Percentiles rank a stretch among this genome's conserved stretches.
Conservation (phyloP, 257 asterid genomes). For the Eucommia ulmoides region DNA sequence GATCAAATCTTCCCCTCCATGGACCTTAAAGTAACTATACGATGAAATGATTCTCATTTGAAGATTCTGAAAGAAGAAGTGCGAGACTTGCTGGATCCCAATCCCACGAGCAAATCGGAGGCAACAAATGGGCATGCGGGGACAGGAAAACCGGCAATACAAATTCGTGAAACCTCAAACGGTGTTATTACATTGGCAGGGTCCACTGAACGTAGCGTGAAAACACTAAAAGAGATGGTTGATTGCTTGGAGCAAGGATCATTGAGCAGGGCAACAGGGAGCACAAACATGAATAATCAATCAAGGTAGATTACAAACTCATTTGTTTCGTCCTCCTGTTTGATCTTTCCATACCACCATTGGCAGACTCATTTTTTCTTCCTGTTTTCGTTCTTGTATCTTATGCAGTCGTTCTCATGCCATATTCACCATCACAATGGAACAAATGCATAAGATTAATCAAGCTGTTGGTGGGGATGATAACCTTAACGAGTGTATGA, state of each 20-base stretch:
- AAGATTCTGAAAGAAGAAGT: constrained; percentile 99
- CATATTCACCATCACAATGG: constrained; percentile 96
- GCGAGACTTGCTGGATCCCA: constrained; percentile 72
- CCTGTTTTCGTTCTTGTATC: neutral
- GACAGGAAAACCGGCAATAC: constrained; percentile 84
- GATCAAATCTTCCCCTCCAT: too few species aligned
- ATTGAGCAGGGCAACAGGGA: constrained; percentile 88
- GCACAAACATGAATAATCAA: constrained; percentile 95
- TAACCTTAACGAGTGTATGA: constrained; percentile 45
- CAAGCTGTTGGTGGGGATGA: constrained; percentile 31
- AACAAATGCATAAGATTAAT: constrained; percentile 74
- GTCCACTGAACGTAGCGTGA: constrained; percentile 75
- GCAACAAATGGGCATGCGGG: constrained; percentile 58
- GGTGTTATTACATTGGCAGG: constrained; percentile 99
- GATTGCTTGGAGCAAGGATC: constrained; percentile 96
- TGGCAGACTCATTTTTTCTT: neutral
- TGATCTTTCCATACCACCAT: neutral
- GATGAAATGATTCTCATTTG: constrained; percentile 12
- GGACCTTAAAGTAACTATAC: too few species aligned
- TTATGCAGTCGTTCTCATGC: constrained; percentile 94
- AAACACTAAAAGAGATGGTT: constrained; percentile 84
- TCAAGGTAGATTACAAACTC: constrained; percentile 49
- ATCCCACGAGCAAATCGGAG: constrained; percentile 43
- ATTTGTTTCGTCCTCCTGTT: neutral
- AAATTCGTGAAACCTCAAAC: constrained; percentile 91